These are phyloP conservation scores for Phallus indusiatus DNA, from an alignment of 768 basidiomycete genomes.

Conservation along the genomic window DNA sequence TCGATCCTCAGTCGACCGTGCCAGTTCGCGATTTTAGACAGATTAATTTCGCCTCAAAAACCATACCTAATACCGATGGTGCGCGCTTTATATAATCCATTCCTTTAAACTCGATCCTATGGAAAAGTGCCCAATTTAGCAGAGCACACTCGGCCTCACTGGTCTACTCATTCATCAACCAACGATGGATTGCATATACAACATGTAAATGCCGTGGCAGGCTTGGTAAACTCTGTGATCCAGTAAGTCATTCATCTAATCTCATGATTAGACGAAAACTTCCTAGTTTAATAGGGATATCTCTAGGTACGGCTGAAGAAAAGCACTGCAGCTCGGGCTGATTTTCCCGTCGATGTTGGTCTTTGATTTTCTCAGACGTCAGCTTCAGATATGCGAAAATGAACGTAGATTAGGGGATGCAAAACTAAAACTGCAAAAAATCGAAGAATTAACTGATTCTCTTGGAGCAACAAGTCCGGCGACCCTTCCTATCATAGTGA, in stretches of 20 bases:
- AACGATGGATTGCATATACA: neutral
- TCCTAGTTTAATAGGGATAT: neutral
- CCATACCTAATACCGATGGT: too few species aligned
- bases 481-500: neutral
- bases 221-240: neutral
- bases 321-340: neutral
- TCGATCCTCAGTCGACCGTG: too few species aligned
- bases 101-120: neutral
- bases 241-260: neutral
- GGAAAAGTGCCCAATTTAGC: neutral
- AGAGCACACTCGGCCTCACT: neutral
- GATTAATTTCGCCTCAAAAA: too few species aligned
- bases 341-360: neutral
- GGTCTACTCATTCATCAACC: neutral
- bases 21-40: too few species aligned
- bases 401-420: neutral
- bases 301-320: neutral
- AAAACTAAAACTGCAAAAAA: neutral
- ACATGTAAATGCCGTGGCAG: neutral
- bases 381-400: neutral
- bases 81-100: too few species aligned
- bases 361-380: neutral
- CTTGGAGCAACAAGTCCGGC: neutral
- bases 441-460: slow-evolving; percentile 1
- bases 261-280: neutral